Evolutionary conservation across 2,329 filamentous ascomycete genomes (phyloP).

Genomic region (Neoarthrinium moseri): DNA sequence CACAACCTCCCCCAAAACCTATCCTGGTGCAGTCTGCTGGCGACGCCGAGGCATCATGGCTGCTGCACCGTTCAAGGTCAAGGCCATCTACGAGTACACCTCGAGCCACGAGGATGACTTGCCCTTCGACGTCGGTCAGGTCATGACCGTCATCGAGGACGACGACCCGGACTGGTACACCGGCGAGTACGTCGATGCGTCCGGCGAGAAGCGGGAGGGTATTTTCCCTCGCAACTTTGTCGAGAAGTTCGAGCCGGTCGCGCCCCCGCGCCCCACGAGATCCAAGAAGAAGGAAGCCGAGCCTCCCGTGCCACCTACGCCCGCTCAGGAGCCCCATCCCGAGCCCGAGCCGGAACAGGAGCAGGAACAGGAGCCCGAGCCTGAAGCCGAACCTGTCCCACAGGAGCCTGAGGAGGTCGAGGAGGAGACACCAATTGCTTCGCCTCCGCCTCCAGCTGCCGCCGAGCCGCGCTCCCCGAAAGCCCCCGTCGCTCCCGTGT

Average conservation of each 20-base stretch:
- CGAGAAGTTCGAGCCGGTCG: slow-evolving; percentile 88
- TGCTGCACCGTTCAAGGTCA: slow-evolving; percentile 81
- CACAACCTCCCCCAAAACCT: not conserved
- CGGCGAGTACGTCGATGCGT: slow-evolving; percentile 79
- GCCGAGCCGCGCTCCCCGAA: slow-evolving; percentile 24
- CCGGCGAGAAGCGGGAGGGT: slow-evolving; percentile 74
- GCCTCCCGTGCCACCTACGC: slow-evolving; percentile 28
- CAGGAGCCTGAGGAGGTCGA: slow-evolving; percentile 15
- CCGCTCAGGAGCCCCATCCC: slow-evolving; percentile 35
- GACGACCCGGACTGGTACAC: slow-evolving; percentile 94
- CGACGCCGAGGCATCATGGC: slow-evolving; percentile 57
- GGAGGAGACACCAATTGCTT: slow-evolving; percentile 31
- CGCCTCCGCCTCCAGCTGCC: slow-evolving; percentile 25
- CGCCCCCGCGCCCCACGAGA: slow-evolving; percentile 81
- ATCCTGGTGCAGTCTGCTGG: slow-evolving; percentile 17
- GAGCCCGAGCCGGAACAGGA: slow-evolving; percentile 31
- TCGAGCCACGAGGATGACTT: slow-evolving; percentile 95
- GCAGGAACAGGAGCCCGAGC: slow-evolving; percentile 22
- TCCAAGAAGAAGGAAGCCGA: slow-evolving; percentile 66
- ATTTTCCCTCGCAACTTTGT: slow-evolving; percentile 98
- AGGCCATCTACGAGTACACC: slow-evolving; percentile 90
- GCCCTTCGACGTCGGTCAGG: slow-evolving; percentile 77
- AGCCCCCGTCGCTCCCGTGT: slow-evolving; percentile 26
- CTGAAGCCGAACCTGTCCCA: slow-evolving; percentile 17
- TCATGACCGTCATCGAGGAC: slow-evolving; percentile 90